phyloP scores from a whole-genome alignment of 495 filamentous ascomycete species.

The Trichoderma reesei region DNA sequence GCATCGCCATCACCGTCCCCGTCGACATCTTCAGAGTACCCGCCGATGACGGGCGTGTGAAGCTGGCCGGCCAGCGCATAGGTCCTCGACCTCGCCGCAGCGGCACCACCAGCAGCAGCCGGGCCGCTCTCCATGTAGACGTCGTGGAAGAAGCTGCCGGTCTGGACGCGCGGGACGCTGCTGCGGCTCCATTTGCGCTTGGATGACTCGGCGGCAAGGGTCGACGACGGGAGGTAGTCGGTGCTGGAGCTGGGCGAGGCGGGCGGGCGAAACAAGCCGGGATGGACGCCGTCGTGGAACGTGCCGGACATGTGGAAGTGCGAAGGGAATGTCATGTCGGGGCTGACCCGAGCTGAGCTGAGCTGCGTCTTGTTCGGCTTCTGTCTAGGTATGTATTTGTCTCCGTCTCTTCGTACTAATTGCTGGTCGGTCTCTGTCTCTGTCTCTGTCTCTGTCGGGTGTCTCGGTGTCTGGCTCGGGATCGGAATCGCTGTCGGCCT shows the following conservation, averaged over 20 bases:
- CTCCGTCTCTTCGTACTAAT: neutral
- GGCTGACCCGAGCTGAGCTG: too few relatives aligned
- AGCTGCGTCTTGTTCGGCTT: too few relatives aligned
- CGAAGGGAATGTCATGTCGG: constrained; percentile 32
- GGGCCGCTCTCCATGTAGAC: constrained; percentile 21
- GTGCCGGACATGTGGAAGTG: constrained; percentile 40
- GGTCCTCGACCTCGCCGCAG: constrained; percentile 16
- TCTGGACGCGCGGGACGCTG: constrained; percentile 10
- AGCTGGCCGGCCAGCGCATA: constrained; percentile 52
- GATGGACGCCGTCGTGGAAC: constrained; percentile 45
- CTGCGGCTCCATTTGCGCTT: constrained; percentile 31
- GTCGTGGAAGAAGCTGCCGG: constrained; percentile 15
- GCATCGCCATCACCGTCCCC: too few relatives aligned
- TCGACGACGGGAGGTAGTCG: constrained; percentile 31
- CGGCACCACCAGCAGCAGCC: too few relatives aligned
- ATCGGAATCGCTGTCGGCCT: neutral
- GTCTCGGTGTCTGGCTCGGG: neutral
- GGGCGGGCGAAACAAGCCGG: constrained; percentile 60
- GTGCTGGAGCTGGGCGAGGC: constrained; percentile 50
- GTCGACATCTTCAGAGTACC: constrained; percentile 32
- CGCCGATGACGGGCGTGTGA: constrained; percentile 44
- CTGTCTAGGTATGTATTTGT: constrained; percentile 7
- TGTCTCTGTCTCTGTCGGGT: neutral
- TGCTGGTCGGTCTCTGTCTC: neutral
- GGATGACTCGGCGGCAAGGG: constrained; percentile 11